Evolutionary conservation across 2,329 filamentous ascomycete genomes (phyloP).

Genomic region (Stachybotrys echinatus): DNA sequence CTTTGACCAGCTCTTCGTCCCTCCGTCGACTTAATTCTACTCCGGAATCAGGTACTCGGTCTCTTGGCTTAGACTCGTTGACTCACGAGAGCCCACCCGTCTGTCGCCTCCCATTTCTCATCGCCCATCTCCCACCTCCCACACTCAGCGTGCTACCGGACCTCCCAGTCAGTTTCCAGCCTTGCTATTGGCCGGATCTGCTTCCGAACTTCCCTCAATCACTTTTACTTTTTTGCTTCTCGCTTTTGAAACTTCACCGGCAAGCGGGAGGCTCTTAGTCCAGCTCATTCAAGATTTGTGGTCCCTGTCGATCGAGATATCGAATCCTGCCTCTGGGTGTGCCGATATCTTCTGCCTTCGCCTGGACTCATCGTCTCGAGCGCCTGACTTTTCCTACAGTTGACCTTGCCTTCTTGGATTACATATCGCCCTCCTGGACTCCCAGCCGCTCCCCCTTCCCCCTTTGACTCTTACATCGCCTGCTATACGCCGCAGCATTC

Average conservation of each 20-base stretch:
- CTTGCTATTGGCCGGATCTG: background rate
- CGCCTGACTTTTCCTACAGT: too few relatives aligned
- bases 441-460: too few relatives aligned
- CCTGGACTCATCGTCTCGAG: background rate
- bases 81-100: background rate
- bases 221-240: background rate
- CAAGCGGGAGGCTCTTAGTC: too few relatives aligned
- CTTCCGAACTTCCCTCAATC: background rate
- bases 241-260: background rate
- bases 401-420: too few relatives aligned
- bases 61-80: background rate
- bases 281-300: background rate
- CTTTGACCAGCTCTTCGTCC: background rate
- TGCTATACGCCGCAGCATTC: too few relatives aligned
- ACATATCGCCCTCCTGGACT: too few relatives aligned
- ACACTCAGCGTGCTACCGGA: too few relatives aligned
- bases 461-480: too few relatives aligned
- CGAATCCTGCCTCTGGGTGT: background rate
- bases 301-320: slow-evolving; percentile 7
- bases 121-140: background rate
- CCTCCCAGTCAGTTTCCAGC: background rate
- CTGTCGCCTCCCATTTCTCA: background rate
- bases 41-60: background rate
- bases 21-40: background rate
- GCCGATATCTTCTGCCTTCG: background rate